Base-by-base conservation (phyloP, 495 filamentous ascomycete species). In the Penicillium flavigenum region DNA sequence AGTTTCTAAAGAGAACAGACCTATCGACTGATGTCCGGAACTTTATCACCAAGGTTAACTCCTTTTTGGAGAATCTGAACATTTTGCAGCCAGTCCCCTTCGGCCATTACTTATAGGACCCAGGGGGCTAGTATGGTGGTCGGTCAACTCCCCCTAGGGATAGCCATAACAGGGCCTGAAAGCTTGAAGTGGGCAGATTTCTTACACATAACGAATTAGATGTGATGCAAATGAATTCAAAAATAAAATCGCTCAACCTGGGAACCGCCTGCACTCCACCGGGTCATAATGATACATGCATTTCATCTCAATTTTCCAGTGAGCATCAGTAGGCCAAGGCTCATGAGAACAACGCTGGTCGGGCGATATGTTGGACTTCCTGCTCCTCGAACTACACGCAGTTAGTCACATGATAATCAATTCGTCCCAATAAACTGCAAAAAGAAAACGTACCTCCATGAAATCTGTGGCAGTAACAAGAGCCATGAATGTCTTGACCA, bases 401-500 rank as follows among this genome's bases (percentile, higher is more conserved):
- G 29, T 68, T 47, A 68, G 63, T 48, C 11, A 31, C 39, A n/a
- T n/a, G 14, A 19, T 47, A 31, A 27, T 42, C 12, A 51, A 49
- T 34, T 24, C 14, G 32, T 3, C n/a, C n/a, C 19, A 10, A 24
- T 36, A 29, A 17, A 12, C 7, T 16, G 20, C 43, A 8, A 17
- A 46, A 71, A 22, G 14, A 20, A 49, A 46, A 72, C 82, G 57
- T 69, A 87, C 85, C 68, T 86, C 79, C 29, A 87, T 65, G 62
- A 86, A 88, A 34, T 78, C 77, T n/a, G 83, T 83, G 29, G 81
- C 78, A 19, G 77, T 65, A 53, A 88, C 76, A 12, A 88, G 71
- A 19, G 81, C 71, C 55, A 83, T 80, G 57, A 84, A 86, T 17
- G 83, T 76, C 64, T 86, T 84, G 56, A 84, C 82, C 48, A 88